Evolutionary conservation across 305 asterid genomes (phyloP).

Genomic region (Petunia hybrid): DNA sequence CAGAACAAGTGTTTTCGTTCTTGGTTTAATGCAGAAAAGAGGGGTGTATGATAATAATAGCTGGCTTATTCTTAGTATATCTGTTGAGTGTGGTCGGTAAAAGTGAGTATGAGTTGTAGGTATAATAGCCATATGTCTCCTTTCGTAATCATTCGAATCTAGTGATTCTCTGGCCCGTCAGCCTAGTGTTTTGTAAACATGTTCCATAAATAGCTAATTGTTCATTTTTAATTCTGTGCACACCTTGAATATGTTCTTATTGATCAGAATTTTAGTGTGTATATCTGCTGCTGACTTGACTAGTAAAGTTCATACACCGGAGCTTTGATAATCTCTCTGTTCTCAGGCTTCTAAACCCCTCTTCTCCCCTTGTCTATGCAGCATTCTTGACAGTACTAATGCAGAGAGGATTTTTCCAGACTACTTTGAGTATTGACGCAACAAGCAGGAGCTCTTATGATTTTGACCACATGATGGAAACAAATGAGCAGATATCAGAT

Average conservation of each 20-base stretch:
- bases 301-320: constrained; percentile 20
- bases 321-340: constrained; percentile 13
- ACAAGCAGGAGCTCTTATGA: constrained; percentile 51
- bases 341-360: background rate
- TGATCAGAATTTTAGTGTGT: background rate
- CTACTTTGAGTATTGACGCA: constrained; percentile 48
- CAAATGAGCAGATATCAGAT: constrained; percentile 52
- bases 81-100: background rate
- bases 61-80: constrained; percentile 8
- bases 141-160: background rate
- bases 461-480: constrained; percentile 65
- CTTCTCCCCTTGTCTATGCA: constrained; percentile 42
- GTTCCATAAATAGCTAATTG: background rate
- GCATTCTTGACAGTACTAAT: constrained; percentile 89
- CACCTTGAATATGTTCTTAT: background rate
- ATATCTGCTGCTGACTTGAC: constrained; percentile 23
- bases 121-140: constrained; percentile 12
- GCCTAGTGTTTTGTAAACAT: background rate
- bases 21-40: background rate
- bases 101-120: background rate
- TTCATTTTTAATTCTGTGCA: background rate
- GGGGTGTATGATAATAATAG: background rate
- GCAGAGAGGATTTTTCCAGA: constrained; percentile 79
- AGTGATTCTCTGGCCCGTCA: background rate
- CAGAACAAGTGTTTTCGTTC: background rate